These are phyloP conservation scores for Tilletiaria anomala DNA, from an alignment of 1,284 basidiomycete genomes.

Conservation along the genomic window DNA sequence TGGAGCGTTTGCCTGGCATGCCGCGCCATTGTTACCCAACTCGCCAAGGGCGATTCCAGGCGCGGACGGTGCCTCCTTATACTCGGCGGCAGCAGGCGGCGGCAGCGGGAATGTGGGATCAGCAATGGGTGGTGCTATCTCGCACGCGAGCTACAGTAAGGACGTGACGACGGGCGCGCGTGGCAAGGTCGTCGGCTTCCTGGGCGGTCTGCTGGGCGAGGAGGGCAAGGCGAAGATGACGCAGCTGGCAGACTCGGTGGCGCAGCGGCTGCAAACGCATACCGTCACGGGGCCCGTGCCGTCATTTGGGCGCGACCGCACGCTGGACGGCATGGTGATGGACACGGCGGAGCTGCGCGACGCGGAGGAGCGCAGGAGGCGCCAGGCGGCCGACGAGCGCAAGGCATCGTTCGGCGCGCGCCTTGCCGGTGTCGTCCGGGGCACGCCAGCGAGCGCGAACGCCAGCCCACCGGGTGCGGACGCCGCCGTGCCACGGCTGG, in stretches of 20 bases:
- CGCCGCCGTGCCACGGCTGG: too few relatives aligned
- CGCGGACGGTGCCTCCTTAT: constrained; percentile 16
- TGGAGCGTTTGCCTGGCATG: constrained; percentile 32
- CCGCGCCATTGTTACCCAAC: constrained; percentile 21
- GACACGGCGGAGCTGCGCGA: neutral
- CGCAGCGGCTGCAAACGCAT: constrained; percentile 29
- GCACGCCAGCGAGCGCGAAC: too few relatives aligned
- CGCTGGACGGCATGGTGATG: neutral
- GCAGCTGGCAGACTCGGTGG: constrained; percentile 33
- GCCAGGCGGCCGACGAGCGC: neutral
- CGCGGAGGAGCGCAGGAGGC: neutral
- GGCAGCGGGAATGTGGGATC: too few relatives aligned
- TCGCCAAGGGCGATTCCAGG: constrained; percentile 17
- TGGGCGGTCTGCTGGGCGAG: constrained; percentile 32
- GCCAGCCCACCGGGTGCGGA: neutral
- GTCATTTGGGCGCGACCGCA: constrained; percentile 13
- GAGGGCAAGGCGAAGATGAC: constrained; percentile 36
- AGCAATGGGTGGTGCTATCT: constrained; percentile 9
- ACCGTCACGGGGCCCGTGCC: constrained; percentile 33
- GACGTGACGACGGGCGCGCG: constrained; percentile 31
- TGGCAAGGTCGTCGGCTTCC: constrained; percentile 30
- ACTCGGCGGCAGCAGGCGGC: constrained; percentile 16
- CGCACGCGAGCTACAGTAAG: constrained; percentile 29
- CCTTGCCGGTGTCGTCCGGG: neutral
- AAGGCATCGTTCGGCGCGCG: neutral